Conservation (phyloP, 768 basidiomycete species). For the Russula compacta region DNA sequence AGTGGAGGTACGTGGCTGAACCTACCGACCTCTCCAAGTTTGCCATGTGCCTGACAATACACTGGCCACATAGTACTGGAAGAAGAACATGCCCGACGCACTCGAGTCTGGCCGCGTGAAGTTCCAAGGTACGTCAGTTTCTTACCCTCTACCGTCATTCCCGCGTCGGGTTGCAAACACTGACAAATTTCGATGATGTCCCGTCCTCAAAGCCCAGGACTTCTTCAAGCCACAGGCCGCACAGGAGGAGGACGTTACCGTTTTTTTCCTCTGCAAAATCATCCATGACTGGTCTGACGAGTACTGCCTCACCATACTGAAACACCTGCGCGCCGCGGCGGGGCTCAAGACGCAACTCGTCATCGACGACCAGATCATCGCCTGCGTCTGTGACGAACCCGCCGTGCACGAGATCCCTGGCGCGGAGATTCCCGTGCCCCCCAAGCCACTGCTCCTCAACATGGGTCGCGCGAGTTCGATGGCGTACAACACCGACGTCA, state of each 20-base stretch:
- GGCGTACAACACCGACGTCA: slow-evolving; percentile 19
- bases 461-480: slow-evolving; percentile 15
- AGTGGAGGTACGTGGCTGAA: slow-evolving; percentile 9
- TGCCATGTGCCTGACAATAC: not conserved
- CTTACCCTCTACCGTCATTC: not conserved
- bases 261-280: slow-evolving; percentile 25
- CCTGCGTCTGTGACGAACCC: slow-evolving; percentile 22
- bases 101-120: slow-evolving; percentile 21
- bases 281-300: slow-evolving; percentile 31
- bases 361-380: slow-evolving; percentile 23
- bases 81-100: slow-evolving; percentile 21
- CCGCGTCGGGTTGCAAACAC: too few relatives aligned
- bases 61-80: slow-evolving; percentile 19
- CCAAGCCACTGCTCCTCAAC: slow-evolving; percentile 23
- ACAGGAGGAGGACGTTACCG: slow-evolving; percentile 23
- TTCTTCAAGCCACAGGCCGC: slow-evolving; percentile 24
- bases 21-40: too few relatives aligned
- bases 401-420: slow-evolving; percentile 13
- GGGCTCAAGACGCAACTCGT: slow-evolving; percentile 23
- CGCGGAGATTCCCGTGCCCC: slow-evolving; percentile 11
- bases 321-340: slow-evolving; percentile 22
- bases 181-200: not conserved
- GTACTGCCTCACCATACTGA: slow-evolving; percentile 24
- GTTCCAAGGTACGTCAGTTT: slow-evolving; percentile 18
- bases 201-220: slow-evolving; percentile 16